phyloP scores from a whole-genome alignment of 176 grass and related monocot genomes.

The Rhynchospora tenuis region DNA sequence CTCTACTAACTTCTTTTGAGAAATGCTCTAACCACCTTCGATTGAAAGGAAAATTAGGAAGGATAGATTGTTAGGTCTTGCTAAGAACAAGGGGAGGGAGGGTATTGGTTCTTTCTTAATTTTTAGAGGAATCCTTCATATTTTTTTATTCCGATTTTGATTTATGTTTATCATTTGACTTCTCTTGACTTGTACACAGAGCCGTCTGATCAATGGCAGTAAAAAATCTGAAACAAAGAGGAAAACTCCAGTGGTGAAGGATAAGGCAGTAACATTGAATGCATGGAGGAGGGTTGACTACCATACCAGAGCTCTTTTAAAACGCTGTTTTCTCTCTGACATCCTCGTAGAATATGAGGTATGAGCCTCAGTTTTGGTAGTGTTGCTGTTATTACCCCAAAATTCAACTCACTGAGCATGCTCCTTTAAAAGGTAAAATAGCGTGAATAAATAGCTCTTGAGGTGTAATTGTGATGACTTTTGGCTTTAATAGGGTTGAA shows the following conservation, averaged over 20 bases:
- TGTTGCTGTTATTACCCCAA: conserved; percentile 5
- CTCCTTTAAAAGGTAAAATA: neutral
- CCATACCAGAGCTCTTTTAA: conserved; percentile 70
- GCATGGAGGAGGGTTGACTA: conserved; percentile 68
- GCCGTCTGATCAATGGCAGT: conserved; percentile 47
- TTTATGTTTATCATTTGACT: neutral
- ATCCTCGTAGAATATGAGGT: conserved; percentile 80
- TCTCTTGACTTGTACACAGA: conserved; percentile 32
- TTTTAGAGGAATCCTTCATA: neutral
- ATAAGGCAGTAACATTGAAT: conserved; percentile 55
- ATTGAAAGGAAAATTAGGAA: neutral
- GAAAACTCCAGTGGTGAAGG: conserved; percentile 39
- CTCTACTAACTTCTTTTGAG: neutral
- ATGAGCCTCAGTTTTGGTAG: neutral
- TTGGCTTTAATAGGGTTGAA: neutral
- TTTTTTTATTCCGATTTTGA: neutral
- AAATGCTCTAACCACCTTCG: neutral
- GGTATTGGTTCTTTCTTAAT: neutral
- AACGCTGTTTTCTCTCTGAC: conserved; percentile 63
- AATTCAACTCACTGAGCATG: neutral
- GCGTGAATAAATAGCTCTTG: neutral
- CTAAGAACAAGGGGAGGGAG: neutral
- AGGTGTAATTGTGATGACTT: neutral
- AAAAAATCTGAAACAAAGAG: conserved; percentile 32
- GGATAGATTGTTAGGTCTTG: neutral